Evolutionary conservation across 2,329 filamentous ascomycete genomes (phyloP).

Genomic region (Cercospora beticola): DNA sequence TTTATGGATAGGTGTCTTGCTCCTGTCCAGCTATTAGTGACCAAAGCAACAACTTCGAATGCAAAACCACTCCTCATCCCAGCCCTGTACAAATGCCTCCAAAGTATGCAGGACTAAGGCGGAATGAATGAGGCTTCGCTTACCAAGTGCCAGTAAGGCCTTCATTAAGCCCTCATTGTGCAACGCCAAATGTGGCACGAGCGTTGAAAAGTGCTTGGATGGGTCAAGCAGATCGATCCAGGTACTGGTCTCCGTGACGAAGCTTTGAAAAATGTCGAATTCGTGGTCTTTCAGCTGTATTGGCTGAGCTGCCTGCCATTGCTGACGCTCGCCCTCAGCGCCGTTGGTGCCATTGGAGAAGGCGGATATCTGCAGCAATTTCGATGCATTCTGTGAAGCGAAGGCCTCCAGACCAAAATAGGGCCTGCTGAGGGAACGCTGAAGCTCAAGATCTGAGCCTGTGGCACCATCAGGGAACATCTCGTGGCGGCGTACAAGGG

Average conservation of each 20-base stretch:
- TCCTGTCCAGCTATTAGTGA: slow-evolving; percentile 27
- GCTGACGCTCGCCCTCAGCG: slow-evolving; percentile 27
- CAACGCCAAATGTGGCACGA: slow-evolving; percentile 46
- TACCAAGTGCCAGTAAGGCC: slow-evolving; percentile 55
- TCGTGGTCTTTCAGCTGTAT: slow-evolving; percentile 40
- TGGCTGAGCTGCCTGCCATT: slow-evolving; percentile 31
- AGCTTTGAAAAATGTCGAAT: slow-evolving; percentile 43
- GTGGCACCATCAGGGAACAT: slow-evolving; percentile 22
- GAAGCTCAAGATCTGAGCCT: background rate
- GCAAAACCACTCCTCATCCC: background rate
- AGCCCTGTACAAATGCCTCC: background rate
- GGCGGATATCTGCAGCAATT: slow-evolving; percentile 28
- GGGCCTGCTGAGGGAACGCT: slow-evolving; percentile 8
- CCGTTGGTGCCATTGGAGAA: slow-evolving; percentile 22
- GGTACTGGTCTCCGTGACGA: slow-evolving; percentile 39
- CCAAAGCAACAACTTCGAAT: background rate
- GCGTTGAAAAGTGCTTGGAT: slow-evolving; percentile 40
- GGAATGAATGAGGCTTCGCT: background rate
- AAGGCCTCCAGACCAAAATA: slow-evolving; percentile 24
- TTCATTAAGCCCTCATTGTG: slow-evolving; percentile 59
- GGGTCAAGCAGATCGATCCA: slow-evolving; percentile 50
- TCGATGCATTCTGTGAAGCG: slow-evolving; percentile 28
- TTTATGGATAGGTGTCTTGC: slow-evolving; percentile 53
- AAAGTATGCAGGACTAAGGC: background rate
- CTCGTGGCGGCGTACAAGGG: slow-evolving; percentile 28